Evolutionary conservation across 805 yeast species (phyloP), one percentile per base, ranked within the genome.

Genomic region (Millerozyma acaciae): DNA sequence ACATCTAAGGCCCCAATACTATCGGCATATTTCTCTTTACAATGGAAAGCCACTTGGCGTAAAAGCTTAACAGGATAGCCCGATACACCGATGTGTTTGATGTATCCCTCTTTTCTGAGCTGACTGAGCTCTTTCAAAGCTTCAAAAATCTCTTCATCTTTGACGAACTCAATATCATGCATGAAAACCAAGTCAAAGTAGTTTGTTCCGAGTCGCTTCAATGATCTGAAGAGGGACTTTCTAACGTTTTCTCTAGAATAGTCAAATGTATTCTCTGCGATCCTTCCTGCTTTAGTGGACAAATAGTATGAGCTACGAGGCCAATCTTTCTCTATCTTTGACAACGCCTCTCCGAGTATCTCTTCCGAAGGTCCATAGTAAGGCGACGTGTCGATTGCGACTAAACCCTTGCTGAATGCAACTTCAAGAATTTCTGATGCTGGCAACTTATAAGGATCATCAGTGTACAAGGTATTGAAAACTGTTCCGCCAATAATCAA

Each of bases 311-410:
- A 50, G 4, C 79, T 80, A 38, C 97, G 69, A 0, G 78, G 68
- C 46, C 68, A 56, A 16, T 57, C 53, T 24, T 34, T 30, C 16
- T 21, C 23, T 21, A 58, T 31, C 13, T 46, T 24, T 18, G 22
- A 22, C 43, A 89, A 60, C 0, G 88, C 90, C 10, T 67, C 40
- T 2, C 97, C 97, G 5, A 85, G 52, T 9, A 89, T 43, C 13
- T 59, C 67, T 50, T 89, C 97, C 4, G 95, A 84, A 0, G 86
- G 86, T 0, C 97, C 97, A 53, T 89, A 89, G 60, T 85, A 88
- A 3, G 97, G 96, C 0, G 96, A 84, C 0, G 97, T 87, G 51
- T 89, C 97, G 22, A 89, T 66, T 2, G 95, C 93, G 28, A 69
- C 72, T 39, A 86, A 63, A 0, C 96, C 96, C 16, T 66, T 51